Percentiles rank a stretch among this genome's conserved stretches.
Evolutionary conservation across 148 eudicot species (phyloP).

Genomic region (Rhododendron ferrugineum): DNA sequence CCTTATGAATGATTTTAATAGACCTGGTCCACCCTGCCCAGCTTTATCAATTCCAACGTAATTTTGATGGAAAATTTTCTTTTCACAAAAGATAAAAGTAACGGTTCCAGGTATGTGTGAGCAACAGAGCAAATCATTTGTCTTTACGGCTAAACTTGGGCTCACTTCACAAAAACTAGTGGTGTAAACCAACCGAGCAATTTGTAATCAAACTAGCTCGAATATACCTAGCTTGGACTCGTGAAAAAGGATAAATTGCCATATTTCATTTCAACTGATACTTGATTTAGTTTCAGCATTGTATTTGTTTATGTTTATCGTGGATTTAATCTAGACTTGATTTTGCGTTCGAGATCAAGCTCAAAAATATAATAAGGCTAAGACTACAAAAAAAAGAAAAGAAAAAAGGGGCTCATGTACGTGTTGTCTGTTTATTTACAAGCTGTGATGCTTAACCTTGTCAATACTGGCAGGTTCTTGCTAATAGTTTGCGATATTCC

Average conservation of each 20-base stretch:
- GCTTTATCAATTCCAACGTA: not conserved
- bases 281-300: not conserved
- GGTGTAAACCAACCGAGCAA: not conserved
- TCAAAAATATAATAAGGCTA: not conserved
- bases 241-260: not conserved
- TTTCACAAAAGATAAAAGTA: not conserved
- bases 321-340: not conserved
- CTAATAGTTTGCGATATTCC: constrained; percentile 73
- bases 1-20: not conserved
- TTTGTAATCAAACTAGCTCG: not conserved
- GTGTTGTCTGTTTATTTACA: not conserved
- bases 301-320: not conserved
- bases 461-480: constrained; percentile 56
- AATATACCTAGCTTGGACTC: not conserved
- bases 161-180: not conserved
- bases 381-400: not conserved
- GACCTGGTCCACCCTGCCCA: not conserved
- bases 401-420: not conserved
- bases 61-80: not conserved
- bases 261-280: not conserved
- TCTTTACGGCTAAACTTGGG: not conserved
- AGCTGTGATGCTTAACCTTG: not conserved
- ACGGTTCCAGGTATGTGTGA: not conserved
- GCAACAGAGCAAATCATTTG: not conserved
- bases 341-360: not conserved